Evolutionary conservation across 768 basidiomycete genomes (phyloP), one percentile per base, ranked within the genome.

Genomic region (Phaeolepiota aurea): DNA sequence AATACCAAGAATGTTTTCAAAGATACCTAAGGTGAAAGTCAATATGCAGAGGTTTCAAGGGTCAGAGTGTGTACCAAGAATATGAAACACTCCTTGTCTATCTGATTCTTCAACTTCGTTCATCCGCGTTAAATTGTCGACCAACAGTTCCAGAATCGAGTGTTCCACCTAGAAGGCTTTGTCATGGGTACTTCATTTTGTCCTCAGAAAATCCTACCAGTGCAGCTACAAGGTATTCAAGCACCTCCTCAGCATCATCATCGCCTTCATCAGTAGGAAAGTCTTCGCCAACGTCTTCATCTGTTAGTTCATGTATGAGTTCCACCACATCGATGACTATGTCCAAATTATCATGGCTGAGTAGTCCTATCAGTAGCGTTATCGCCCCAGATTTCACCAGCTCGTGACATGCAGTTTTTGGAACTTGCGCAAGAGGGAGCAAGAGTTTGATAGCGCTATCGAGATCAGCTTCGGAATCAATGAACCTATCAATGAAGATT

Each of bases 381-480:
- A 91, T 64, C 13, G 80, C 68, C 22, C 84, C 87, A 3, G 84
- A 82, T 32, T 76, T 77, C 41, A 93, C 75, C 38, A 98, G 71
- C 56, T 98, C 92, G 16, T 91, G 84, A 57, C 96, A 99, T 44
- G 91, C 85, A 15, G 88, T 57, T 4, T 71, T 66, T 0, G 93
- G 87, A 3, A 74, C 75, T 55, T 96, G 91, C 1, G 94, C 85
- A 15, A 99, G 69, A 3, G 92, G 84, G n/a, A 96, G 69, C 34
- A 99, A 63, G 1, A 79, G 73, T 58, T 94, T 93, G 41, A 98
- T 77, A 5, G 91, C 78, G 41, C 70, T 67, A 55, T 98, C 92
- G 4, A 99, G 76, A 54, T 96, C 91, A 18, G 90, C 88, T 68
- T 99, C 96, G 1, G 96, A 98, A 58, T 98, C 96, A 51, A 99